Conservation (phyloP, 176 grass and related monocot species). For the Triticum monococcum region DNA sequence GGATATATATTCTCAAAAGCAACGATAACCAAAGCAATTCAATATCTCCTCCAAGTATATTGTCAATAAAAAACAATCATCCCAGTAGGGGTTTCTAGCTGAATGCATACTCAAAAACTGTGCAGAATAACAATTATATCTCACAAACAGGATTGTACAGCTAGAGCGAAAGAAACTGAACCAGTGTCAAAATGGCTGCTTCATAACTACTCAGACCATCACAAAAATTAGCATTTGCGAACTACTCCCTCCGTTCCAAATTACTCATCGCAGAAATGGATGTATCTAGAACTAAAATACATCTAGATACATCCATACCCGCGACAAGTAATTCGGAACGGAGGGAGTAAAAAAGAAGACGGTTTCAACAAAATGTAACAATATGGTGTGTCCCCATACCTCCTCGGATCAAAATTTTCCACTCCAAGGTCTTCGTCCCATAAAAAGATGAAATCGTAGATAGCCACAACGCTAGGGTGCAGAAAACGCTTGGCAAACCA, state of each 20-base stretch:
- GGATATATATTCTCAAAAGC: neutral
- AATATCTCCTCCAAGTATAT: neutral
- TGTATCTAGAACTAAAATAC: too few species aligned
- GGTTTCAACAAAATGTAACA: neutral
- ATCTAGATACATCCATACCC: too few species aligned
- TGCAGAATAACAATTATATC: neutral
- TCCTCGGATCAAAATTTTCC: constrained; percentile 81
- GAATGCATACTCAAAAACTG: neutral
- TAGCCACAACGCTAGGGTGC: constrained; percentile 80
- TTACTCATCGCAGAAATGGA: too few species aligned
- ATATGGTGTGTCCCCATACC: constrained; percentile 28
- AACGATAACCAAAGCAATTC: neutral
- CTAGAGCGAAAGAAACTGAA: neutral
- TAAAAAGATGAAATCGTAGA: constrained; percentile 84
- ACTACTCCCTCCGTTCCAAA: too few species aligned
- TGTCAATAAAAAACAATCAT: neutral
- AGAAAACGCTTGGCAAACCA: constrained; percentile 99
- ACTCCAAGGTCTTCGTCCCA: constrained; percentile 99
- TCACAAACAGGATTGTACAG: neutral
- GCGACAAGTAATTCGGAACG: too few species aligned
- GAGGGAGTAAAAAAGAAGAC: neutral
- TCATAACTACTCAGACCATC: neutral
- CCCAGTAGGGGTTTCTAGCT: neutral
- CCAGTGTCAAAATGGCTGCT: neutral
- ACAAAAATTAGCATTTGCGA: neutral